Evolutionary conservation across 306 rosid genomes (phyloP), one percentile per base, ranked within the genome.

Genomic region (Inga leiocalycina): DNA sequence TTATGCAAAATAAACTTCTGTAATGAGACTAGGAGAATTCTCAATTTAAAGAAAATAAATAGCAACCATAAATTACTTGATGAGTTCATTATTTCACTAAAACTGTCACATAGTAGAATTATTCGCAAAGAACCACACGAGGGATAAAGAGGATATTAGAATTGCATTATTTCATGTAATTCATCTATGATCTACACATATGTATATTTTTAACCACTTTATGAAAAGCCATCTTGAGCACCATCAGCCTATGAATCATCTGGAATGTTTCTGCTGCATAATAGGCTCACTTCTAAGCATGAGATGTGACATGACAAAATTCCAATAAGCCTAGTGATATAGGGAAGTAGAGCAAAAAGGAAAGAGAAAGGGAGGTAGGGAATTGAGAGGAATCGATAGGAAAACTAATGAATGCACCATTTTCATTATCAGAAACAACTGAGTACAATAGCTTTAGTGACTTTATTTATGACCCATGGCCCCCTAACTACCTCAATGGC

Each of bases 1-100:
- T 80, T 8, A 82, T 68, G 71, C 62, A 73, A 66, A 62, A 34
- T 45, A 20, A 79, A 72, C 77, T 27, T 6, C 67, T 37, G 20
- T 27, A 77, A 24, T 56, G 30, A 81, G 72, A 22, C 41, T 39
- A 48, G 54, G 57, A 41, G 68, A 81, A 68, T 49, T 68, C 78
- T 32, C 49, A 75, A 62, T 44, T 16, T 32, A 62, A 65, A 48
- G 72, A 11, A 57, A 24, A 48, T 71, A 84, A 66, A 66, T 79
- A 17, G 46, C 77, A 78, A 69, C 62, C 17, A 41, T 68, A 51
- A 77, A 67, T 74, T 56, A 59, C 30, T 13, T 19, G 44, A 65
- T 71, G 19, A 70, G 13, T 27, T 51, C 24, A 46, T 14, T 10
- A 48, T 57, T 54, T 24, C 19, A 48, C 48, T 27, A 11, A 77